Conservation (phyloP, 179 eudicot genomes). For the Gypsophila paniculata region DNA sequence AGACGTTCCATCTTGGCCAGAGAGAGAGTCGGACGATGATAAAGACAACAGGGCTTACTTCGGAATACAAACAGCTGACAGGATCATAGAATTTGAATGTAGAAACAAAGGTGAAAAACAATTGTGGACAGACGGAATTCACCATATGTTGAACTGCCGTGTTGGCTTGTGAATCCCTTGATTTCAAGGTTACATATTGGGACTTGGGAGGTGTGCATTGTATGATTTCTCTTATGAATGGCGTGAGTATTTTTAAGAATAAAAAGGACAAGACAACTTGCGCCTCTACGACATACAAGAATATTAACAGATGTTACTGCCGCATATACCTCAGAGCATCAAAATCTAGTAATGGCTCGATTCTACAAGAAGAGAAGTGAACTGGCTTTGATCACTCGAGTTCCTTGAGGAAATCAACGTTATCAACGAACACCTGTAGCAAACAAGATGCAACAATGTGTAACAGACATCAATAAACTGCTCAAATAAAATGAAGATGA, state of each 20-base stretch:
- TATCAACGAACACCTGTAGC: slow-evolving; percentile 79
- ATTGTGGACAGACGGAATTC: slow-evolving; percentile 77
- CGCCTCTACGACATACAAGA: slow-evolving; percentile 3
- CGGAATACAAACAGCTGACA: slow-evolving; percentile 74
- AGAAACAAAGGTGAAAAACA: slow-evolving; percentile 64
- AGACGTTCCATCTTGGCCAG: slow-evolving; percentile 75
- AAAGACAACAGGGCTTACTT: slow-evolving; percentile 59
- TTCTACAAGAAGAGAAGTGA: neutral
- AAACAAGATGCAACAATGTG: slow-evolving; percentile 7
- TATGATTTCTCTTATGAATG: slow-evolving; percentile 8
- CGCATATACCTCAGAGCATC: slow-evolving; percentile 17
- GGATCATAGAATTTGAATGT: slow-evolving; percentile 86
- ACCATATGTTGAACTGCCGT: slow-evolving; percentile 62
- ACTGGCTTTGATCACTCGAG: slow-evolving; percentile 38
- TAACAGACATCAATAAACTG: slow-evolving; percentile 10
- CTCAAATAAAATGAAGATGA: neutral
- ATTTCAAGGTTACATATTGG: slow-evolving; percentile 9
- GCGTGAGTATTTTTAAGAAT: slow-evolving; percentile 3
- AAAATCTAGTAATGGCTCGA: neutral
- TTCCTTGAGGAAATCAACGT: slow-evolving; percentile 70
- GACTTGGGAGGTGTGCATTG: slow-evolving; percentile 18
- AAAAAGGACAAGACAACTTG: neutral
- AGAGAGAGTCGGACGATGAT: slow-evolving; percentile 52
- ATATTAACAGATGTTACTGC: slow-evolving; percentile 11
- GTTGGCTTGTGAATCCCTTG: slow-evolving; percentile 31